These are phyloP conservation scores for Calonectria pseudoturangicola DNA, from an alignment of 2,329 filamentous ascomycete genomes.

Conservation along the genomic window DNA sequence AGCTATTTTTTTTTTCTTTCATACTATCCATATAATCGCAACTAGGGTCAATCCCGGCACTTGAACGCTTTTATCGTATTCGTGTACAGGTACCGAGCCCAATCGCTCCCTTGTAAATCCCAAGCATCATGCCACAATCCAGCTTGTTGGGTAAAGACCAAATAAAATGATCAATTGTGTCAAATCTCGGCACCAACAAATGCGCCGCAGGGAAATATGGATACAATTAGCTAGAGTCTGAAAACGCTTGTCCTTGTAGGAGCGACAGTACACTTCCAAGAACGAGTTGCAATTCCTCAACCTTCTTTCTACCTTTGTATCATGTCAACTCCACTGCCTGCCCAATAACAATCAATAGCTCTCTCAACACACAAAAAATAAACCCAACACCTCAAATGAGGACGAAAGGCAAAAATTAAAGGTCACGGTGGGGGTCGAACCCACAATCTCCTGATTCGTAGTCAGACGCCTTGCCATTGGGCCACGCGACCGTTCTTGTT, in stretches of 20 bases:
- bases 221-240: no score
- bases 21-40: not conserved
- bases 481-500: constrained; percentile 46
- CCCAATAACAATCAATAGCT: no score
- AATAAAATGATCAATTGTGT: constrained; percentile 7
- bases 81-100: constrained; percentile 22
- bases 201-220: not conserved
- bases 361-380: not conserved
- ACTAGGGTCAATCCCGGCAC: constrained; percentile 23
- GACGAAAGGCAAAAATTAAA: not conserved
- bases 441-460: constrained; percentile 60
- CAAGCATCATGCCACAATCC: constrained; percentile 27
- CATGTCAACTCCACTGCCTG: no score
- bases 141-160: not conserved
- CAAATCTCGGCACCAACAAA: not conserved
- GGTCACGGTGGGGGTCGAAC: constrained; percentile 56
- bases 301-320: no score
- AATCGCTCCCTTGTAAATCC: constrained; percentile 29
- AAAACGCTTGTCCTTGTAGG: no score
- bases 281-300: no score
- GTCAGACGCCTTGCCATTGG: constrained; percentile 60
- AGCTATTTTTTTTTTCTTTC: not conserved
- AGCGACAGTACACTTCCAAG: no score
- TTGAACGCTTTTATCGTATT: constrained; percentile 33
- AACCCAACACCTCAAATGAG: not conserved